These are phyloP conservation scores for Escovopsis sp. DNA, from an alignment of 2,329 filamentous ascomycete species.

Conservation along the genomic window DNA sequence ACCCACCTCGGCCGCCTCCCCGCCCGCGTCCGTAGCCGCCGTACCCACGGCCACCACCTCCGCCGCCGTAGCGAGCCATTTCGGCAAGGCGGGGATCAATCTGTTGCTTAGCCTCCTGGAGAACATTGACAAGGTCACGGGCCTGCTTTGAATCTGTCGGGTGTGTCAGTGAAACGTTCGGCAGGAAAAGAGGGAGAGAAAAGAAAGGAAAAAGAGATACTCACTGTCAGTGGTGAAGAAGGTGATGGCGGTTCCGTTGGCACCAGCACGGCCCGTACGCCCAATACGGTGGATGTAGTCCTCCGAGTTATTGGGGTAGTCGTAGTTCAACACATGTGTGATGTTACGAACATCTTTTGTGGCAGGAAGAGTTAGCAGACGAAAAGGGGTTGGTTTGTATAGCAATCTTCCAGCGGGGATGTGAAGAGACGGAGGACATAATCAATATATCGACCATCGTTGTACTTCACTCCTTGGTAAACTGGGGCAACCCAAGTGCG, in stretches of 20 bases:
- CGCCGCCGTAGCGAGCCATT: constrained; percentile 86
- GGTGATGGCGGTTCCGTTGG: constrained; percentile 90
- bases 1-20: constrained; percentile 34
- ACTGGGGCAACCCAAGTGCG: constrained; percentile 45
- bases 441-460: constrained; percentile 33
- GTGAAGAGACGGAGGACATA: constrained; percentile 25
- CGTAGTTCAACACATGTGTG: constrained; percentile 99
- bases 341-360: constrained; percentile 99
- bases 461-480: constrained; percentile 39
- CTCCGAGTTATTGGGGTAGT: constrained; percentile 98
- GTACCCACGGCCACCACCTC: constrained; percentile 59
- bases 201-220: constrained; percentile 23
- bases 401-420: constrained; percentile 47
- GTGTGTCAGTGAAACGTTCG: constrained; percentile 18
- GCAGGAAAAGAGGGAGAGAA: not conserved
- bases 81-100: constrained; percentile 91
- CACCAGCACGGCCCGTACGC: constrained; percentile 88
- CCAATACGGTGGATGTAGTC: constrained; percentile 97
- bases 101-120: constrained; percentile 94
- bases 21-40: constrained; percentile 57
- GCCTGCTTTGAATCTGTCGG: constrained; percentile 72
- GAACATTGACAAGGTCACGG: constrained; percentile 85
- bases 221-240: constrained; percentile 98
- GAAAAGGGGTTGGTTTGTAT: constrained; percentile 31
- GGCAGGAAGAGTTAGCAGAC: constrained; percentile 59